Conservation (phyloP, 1,139 yeast species). For the Geotrichum candidum region DNA sequence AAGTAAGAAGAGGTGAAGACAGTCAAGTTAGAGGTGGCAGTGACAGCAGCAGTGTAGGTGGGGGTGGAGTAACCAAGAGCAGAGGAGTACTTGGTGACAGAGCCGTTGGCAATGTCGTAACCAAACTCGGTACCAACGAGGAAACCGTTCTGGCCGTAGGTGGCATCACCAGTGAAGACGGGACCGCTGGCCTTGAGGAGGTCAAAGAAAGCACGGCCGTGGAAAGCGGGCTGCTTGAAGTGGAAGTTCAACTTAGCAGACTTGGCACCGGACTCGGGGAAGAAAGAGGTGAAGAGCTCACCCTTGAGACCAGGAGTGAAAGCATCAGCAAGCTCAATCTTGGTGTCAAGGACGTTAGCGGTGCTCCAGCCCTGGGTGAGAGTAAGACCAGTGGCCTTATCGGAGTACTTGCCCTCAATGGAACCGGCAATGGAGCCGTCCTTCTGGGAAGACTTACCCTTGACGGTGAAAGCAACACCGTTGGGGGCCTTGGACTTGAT, state of each 20-base stretch:
- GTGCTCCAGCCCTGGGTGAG: slow-evolving; percentile 98
- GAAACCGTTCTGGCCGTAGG: slow-evolving; percentile 94
- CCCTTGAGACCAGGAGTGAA: slow-evolving; percentile 94
- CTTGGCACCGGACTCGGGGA: slow-evolving; percentile 78
- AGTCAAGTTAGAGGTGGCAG: slow-evolving; percentile 84
- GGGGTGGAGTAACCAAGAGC: slow-evolving; percentile 92
- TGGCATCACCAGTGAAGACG: slow-evolving; percentile 87
- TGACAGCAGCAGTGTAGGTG: slow-evolving; percentile 78
- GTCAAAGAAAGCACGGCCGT: slow-evolving; percentile 93
- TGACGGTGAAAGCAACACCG: slow-evolving; percentile 91
- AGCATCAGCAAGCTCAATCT: slow-evolving; percentile 86
- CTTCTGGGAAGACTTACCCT: slow-evolving; percentile 78
- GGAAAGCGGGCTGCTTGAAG: slow-evolving; percentile 89
- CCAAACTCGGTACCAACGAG: slow-evolving; percentile 97
- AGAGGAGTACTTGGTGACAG: slow-evolving; percentile 89
- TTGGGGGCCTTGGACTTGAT: slow-evolving; percentile 92
- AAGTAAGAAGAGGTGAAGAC: slow-evolving; percentile 93
- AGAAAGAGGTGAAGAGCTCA: slow-evolving; percentile 80
- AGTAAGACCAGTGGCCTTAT: slow-evolving; percentile 89
- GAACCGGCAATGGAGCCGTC: slow-evolving; percentile 82
- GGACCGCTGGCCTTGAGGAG: slow-evolving; percentile 76
- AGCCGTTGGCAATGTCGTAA: slow-evolving; percentile 88
- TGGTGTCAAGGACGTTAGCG: slow-evolving; percentile 85
- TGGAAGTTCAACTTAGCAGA: slow-evolving; percentile 86
- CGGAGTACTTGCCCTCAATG: slow-evolving; percentile 87